These are phyloP conservation scores for Scytalidium sp. DNA, from an alignment of 2,329 filamentous ascomycete species.

Conservation along the genomic window DNA sequence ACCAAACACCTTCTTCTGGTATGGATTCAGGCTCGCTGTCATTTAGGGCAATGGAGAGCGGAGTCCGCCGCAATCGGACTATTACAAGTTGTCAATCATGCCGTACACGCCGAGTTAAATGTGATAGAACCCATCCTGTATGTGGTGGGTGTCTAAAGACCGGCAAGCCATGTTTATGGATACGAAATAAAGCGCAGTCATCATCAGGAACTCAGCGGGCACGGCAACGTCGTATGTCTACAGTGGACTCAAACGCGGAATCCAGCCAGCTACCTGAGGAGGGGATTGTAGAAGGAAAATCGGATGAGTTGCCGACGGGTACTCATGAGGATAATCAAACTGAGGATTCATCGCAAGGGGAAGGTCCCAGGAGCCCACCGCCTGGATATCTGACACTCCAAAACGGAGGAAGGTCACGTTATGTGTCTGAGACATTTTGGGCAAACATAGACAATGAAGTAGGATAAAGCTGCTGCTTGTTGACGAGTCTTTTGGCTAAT, in stretches of 20 bases:
- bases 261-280: not conserved
- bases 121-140: not conserved
- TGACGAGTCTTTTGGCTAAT: not conserved
- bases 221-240: not conserved
- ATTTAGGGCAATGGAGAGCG: not conserved
- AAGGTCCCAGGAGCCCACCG: not conserved
- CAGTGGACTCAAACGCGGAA: not conserved
- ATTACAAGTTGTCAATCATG: not conserved
- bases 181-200: not conserved
- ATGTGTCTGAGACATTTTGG: slow-evolving; percentile 74
- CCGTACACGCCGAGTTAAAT: not conserved
- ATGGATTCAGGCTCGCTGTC: not conserved
- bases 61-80: not conserved
- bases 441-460: slow-evolving; percentile 70
- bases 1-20: too few species aligned
- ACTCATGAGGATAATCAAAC: not conserved
- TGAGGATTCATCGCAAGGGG: not conserved
- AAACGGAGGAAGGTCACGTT: slow-evolving; percentile 55
- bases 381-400: slow-evolving; percentile 3
- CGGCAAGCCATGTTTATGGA: not conserved
- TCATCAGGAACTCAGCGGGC: not conserved
- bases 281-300: not conserved
- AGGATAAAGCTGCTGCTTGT: slow-evolving; percentile 21
- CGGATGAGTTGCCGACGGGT: not conserved
- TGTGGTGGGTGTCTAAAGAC: not conserved